These are phyloP conservation scores for Spencermartinsiella europaea DNA, from an alignment of 805 yeast species.

Conservation along the genomic window DNA sequence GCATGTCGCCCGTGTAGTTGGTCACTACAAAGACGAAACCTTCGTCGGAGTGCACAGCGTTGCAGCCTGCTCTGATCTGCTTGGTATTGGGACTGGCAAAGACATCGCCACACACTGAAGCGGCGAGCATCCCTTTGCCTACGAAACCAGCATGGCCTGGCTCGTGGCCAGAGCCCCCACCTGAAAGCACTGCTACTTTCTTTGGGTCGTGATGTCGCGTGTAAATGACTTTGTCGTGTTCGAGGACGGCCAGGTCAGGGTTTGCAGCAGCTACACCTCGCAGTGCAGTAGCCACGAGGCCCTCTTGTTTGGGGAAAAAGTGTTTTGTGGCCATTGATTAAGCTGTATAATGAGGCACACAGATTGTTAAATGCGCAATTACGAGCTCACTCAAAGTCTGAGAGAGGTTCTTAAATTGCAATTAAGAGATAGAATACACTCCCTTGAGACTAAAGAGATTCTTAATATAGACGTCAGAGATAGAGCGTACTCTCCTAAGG, in stretches of 20 bases:
- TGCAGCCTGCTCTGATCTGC: slow-evolving; percentile 67
- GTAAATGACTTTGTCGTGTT: slow-evolving; percentile 37
- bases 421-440: too few species aligned
- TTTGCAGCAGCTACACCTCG: slow-evolving; percentile 38
- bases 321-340: slow-evolving; percentile 38
- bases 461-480: too few species aligned
- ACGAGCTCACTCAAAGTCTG: too few species aligned
- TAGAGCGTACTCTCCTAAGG: too few species aligned
- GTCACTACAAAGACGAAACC: slow-evolving; percentile 78
- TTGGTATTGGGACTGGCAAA: slow-evolving; percentile 90
- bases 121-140: slow-evolving; percentile 77
- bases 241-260: slow-evolving; percentile 34
- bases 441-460: too few species aligned
- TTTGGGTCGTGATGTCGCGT: slow-evolving; percentile 28
- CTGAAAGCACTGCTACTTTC: slow-evolving; percentile 71
- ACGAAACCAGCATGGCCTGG: slow-evolving; percentile 89
- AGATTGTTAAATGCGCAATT: too few species aligned
- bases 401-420: too few species aligned
- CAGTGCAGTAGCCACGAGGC: slow-evolving; percentile 37
- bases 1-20: slow-evolving; percentile 88
- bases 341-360: neutral
- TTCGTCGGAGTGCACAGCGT: slow-evolving; percentile 45
- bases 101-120: slow-evolving; percentile 80
- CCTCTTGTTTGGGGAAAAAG: slow-evolving; percentile 36
- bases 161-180: slow-evolving; percentile 96